Percentiles rank a stretch among this genome's conserved stretches.
Evolutionary conservation across 768 basidiomycete species (phyloP).

Genomic region (Rhodosporidiobolus odoratus): DNA sequence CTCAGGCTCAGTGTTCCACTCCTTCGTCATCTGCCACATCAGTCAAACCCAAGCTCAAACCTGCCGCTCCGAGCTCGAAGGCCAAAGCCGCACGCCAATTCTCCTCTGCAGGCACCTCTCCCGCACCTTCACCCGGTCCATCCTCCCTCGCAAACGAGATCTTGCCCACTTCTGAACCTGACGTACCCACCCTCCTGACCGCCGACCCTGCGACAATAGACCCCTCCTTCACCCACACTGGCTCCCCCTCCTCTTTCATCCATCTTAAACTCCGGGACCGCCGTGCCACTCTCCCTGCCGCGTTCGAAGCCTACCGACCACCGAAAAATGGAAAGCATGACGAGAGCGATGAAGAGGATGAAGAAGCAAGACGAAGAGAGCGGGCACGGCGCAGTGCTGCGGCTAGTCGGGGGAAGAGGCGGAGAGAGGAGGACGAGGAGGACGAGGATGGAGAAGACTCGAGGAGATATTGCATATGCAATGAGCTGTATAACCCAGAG

Average conservation of each 20-base stretch:
- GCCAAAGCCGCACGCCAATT: background rate
- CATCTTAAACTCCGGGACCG: background rate
- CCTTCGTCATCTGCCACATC: background rate
- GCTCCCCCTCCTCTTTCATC: constrained; percentile 2
- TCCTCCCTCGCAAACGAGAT: constrained; percentile 26
- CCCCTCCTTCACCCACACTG: background rate
- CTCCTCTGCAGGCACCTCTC: constrained; percentile 1
- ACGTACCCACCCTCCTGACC: background rate
- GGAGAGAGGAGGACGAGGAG: constrained; percentile 2
- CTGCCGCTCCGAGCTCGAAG: background rate
- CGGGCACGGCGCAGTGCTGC: constrained; percentile 6
- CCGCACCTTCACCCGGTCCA: constrained; percentile 24
- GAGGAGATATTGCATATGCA: constrained; percentile 81
- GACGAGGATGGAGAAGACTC: constrained; percentile 55
- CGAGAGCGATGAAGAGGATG: constrained; percentile 17
- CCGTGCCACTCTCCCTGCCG: background rate
- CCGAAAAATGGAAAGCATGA: background rate
- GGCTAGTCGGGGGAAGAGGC: background rate
- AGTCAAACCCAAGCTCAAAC: background rate
- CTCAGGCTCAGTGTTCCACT: background rate
- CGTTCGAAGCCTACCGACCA: constrained; percentile 12
- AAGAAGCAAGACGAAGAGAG: constrained; percentile 1
- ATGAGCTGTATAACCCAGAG: constrained; percentile 79
- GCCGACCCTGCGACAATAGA: background rate
- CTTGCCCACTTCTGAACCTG: background rate